These are phyloP conservation scores for Aspergillus pseudonomiae DNA, from an alignment of 2,329 filamentous ascomycete genomes.

Conservation along the genomic window DNA sequence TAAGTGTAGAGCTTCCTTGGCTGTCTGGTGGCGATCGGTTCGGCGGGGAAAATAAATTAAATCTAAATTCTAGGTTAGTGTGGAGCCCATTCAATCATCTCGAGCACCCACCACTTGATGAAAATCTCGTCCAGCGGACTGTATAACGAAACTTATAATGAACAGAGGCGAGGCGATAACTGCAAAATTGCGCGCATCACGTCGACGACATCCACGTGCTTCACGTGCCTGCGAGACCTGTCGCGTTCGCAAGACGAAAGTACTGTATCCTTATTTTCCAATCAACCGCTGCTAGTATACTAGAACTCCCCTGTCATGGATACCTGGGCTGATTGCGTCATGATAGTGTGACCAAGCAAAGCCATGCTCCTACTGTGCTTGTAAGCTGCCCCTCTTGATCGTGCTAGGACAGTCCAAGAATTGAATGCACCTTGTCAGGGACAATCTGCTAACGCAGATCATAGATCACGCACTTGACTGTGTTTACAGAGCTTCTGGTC, in stretches of 20 bases:
- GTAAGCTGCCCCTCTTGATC: constrained; percentile 12
- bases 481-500: constrained; percentile 13
- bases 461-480: constrained; percentile 24
- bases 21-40: neutral
- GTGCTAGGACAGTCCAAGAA: neutral
- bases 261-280: constrained; percentile 1
- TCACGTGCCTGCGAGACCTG: constrained; percentile 30
- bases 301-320: neutral
- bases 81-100: neutral
- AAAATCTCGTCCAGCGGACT: neutral
- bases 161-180: constrained; percentile 9
- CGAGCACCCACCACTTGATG: neutral
- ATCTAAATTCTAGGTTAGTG: neutral
- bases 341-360: constrained; percentile 24
- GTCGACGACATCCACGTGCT: constrained; percentile 20
- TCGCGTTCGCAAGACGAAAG: constrained; percentile 28
- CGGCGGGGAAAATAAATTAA: neutral
- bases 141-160: neutral
- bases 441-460: neutral
- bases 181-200: constrained; percentile 15
- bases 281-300: neutral
- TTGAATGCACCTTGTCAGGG: neutral
- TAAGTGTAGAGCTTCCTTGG: neutral
- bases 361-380: constrained; percentile 26
- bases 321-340: neutral